Evolutionary conservation across 1,284 basidiomycete genomes (phyloP).

Genomic region (Ustilago trichophora): DNA sequence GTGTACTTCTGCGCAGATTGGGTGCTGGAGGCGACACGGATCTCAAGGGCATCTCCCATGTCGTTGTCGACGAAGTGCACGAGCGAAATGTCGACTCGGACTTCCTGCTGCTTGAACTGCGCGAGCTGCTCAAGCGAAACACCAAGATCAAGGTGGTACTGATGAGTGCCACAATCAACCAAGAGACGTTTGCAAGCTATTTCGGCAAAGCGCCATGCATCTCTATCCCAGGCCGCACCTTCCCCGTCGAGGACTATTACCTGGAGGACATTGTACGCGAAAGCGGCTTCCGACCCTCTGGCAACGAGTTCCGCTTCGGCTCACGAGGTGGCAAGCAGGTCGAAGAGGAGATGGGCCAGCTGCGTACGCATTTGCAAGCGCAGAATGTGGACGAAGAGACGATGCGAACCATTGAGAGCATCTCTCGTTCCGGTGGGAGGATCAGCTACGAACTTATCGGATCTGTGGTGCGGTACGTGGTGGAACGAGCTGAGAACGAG

Average conservation of each 20-base stretch:
- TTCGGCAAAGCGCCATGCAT: constrained; percentile 78
- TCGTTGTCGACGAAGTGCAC: constrained; percentile 95
- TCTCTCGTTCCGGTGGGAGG: constrained; percentile 73
- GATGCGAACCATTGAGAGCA: constrained; percentile 73
- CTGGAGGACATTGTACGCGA: constrained; percentile 78
- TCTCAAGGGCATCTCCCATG: constrained; percentile 86
- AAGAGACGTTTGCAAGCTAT: constrained; percentile 85
- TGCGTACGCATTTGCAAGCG: constrained; percentile 71
- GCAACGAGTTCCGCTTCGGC: constrained; percentile 48
- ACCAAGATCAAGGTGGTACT: constrained; percentile 80
- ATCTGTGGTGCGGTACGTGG: constrained; percentile 75
- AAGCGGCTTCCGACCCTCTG: constrained; percentile 62
- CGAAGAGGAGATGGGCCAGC: constrained; percentile 67
- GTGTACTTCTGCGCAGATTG: constrained; percentile 86
- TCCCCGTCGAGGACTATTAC: constrained; percentile 83
- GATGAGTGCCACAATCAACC: constrained; percentile 96
- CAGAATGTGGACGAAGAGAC: constrained; percentile 72
- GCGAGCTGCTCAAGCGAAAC: constrained; percentile 80
- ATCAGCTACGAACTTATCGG: constrained; percentile 84
- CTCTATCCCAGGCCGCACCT: constrained; percentile 90
- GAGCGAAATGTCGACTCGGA: constrained; percentile 96
- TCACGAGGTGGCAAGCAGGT: constrained; percentile 44
- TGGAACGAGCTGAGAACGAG: constrained; percentile 70
- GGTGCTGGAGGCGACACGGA: constrained; percentile 74
- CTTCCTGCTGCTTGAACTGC: constrained; percentile 87